Evolutionary conservation across 306 rosid species (phyloP), one percentile per base, ranked within the genome.

Genomic region (Lathyrus tuberosus): DNA sequence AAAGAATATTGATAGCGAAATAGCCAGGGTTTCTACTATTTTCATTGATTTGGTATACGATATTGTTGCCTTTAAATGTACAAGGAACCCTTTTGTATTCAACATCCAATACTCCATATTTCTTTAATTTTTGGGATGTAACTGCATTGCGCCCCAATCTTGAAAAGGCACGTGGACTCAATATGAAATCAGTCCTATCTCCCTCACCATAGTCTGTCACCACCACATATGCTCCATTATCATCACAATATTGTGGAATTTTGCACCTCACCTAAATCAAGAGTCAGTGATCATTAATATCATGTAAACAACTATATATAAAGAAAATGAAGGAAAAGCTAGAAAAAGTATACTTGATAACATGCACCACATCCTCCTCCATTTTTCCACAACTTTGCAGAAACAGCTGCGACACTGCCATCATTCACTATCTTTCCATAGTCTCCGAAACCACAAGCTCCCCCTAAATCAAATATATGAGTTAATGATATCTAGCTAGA

Each of bases 311-410:
- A 26, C 26, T 26, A 26, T 26, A 26, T 26, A 26, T 26, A 3
- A 2, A 30, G 1, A 0, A 44, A 28, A 11, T 12, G 40, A 31
- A 37, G n/a, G 40, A 15, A 26, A 35, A 74, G 13, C 22, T 20
- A 20, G 22, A 9, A 51, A 33, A 67, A 28, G 8, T 56, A n/a
- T 60, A 88, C 98, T 84, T 84, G 86, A 61, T 93, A 93, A 58
- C 97, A 93, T 62, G 87, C 83, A 70, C 98, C 98, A 62, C 97
- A 93, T 1, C 90, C 98, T 52, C 73, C 54, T 37, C 98, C 98
- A 79, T 84, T 75, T 65, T 44, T 85, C 63, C 79, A 93, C 20
- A 93, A 84, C 57, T 31, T 48, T 6, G 82, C 63, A 8, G 96
- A 75, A 37, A 88, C 96, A 2, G 86, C 94, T 42, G 96, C 30